Base-by-base conservation (phyloP, 2,329 filamentous ascomycete species). In the Fusarium nygamai region DNA sequence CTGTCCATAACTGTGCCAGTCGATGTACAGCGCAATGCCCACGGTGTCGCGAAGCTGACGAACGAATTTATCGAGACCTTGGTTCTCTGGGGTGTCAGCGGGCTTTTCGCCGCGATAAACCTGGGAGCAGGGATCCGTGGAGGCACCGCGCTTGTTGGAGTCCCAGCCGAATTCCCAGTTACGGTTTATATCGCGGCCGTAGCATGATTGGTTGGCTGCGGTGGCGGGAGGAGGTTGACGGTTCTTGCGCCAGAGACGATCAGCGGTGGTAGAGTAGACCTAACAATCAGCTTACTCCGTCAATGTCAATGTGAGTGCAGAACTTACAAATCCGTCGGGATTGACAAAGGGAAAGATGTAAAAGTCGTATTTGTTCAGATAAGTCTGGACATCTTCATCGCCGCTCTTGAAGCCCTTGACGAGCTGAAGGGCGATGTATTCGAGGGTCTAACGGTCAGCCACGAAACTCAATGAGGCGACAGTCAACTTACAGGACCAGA, bases 311-410 rank as follows among this genome's bases (percentile, higher is more conserved):
- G 44, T 14, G 5, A 31, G 22, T n/a, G 8, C 6, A 4, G 1
- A 17, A 54, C 71, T 64, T 72, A 83, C 81, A n/a, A 70, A 70
- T 3, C 67, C 85, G 71, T 87, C 86, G 4, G 86, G 86, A 76
- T 88, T 87, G 24, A 85, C 84, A 36, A 87, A 78, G 5, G 86
- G 86, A 60, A 87, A 83, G 78, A 90, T 86, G 80, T 87, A 89
- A 75, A 86, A 90, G 79, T 90, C 88, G 73, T 89, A 90, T 57
- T 84, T 86, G 79, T 91, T 84, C 43, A 91, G 83, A 65, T 87
- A 84, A 3, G 81, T 79, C 57, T 80, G 82, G 22, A 84, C 81
- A 14, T 79, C 77, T 11, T 80, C 75, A 50, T 84, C 81, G 12
- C 78, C 80, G 12, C 74, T 78, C 56, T 77, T 77, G 60, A 87